Evolutionary conservation across 2,329 filamentous ascomycete species (phyloP).

Genomic region (Pyricularia grisea): DNA sequence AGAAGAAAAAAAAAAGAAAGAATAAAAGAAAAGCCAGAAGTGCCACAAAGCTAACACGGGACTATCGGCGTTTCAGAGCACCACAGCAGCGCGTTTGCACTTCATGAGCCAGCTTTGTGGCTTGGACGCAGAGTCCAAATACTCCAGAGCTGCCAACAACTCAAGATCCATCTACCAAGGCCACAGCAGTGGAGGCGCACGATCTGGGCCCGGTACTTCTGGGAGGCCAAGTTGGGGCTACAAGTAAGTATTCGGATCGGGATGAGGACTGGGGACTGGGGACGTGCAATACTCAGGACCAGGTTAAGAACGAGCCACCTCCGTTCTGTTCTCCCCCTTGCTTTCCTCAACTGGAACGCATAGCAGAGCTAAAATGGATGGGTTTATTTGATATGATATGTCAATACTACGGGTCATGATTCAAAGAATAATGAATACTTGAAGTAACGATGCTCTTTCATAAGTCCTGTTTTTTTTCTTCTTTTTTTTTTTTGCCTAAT

Average conservation of each 20-base stretch:
- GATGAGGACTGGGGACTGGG: neutral
- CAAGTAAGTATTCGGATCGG: neutral
- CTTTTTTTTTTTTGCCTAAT: neutral
- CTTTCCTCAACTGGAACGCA: neutral
- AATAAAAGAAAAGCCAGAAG: too few species aligned
- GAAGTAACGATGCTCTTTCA: neutral
- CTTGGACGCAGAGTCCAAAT: slow-evolving; percentile 4
- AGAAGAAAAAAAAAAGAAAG: too few species aligned
- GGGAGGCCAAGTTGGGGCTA: neutral
- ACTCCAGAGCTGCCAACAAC: neutral
- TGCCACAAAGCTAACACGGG: neutral
- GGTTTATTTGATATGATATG: neutral
- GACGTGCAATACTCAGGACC: neutral
- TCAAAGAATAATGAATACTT: neutral
- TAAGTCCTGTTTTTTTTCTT: neutral
- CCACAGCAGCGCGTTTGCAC: slow-evolving; percentile 44
- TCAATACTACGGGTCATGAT: neutral
- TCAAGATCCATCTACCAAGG: neutral
- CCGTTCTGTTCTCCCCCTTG: neutral
- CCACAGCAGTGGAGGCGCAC: neutral
- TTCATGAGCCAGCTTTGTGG: slow-evolving; percentile 49
- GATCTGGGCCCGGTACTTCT: neutral
- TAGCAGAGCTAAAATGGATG: neutral
- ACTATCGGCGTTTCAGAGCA: slow-evolving; percentile 30
- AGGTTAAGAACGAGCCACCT: neutral